Conservation (phyloP, 164 flowering plant genomes). For the Vitis cinerea region DNA sequence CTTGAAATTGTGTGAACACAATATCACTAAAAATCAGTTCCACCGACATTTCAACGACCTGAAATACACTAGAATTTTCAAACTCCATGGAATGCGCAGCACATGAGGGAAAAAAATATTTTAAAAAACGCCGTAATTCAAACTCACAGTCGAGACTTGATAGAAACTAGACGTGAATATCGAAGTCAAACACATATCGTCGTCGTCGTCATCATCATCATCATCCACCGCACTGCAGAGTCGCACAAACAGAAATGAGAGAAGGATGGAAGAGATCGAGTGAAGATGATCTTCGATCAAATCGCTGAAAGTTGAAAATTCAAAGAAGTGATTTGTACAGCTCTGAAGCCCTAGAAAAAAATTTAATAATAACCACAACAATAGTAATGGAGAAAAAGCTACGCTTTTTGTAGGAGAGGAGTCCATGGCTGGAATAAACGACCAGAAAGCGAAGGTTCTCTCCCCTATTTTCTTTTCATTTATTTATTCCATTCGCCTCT, state of each 20-base stretch:
- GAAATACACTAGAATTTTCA: too few relatives aligned
- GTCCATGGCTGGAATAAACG: conserved; percentile 7
- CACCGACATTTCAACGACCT: too few relatives aligned
- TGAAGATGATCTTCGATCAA: neutral
- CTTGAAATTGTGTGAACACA: too few relatives aligned
- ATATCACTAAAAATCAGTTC: too few relatives aligned
- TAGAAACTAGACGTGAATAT: too few relatives aligned
- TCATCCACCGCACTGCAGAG: neutral
- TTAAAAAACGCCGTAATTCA: too few relatives aligned
- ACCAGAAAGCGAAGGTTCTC: conserved; percentile 11
- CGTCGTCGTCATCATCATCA: neutral
- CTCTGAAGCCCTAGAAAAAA: neutral
- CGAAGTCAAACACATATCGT: too few relatives aligned
- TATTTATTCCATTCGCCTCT: neutral
- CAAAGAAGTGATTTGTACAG: conserved; percentile 12
- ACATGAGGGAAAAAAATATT: too few relatives aligned
- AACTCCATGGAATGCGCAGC: too few relatives aligned
- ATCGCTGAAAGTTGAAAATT: conserved; percentile 1
- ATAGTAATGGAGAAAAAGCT: conserved; percentile 13
- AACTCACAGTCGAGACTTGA: too few relatives aligned
- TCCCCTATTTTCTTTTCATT: neutral
- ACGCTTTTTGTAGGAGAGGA: conserved; percentile 6
- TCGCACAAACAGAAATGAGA: neutral
- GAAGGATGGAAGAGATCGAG: neutral
- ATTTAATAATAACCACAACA: conserved; percentile 2